Evolutionary conservation across 768 basidiomycete species (phyloP), one percentile per base, ranked within the genome.

Genomic region (Psilocybe azurescens): DNA sequence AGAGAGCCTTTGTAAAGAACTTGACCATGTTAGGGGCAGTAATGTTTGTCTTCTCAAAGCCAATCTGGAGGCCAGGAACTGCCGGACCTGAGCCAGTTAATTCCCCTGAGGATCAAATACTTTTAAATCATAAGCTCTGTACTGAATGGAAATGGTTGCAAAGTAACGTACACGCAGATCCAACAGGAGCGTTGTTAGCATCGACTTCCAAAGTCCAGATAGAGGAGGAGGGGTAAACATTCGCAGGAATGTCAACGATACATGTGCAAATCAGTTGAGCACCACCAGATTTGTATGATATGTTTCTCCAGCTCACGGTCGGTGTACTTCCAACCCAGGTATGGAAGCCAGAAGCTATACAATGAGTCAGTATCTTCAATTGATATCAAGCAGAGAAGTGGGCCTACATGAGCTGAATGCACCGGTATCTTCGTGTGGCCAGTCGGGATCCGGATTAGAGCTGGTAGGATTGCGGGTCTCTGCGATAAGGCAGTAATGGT

Each of bases 391-490:
- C 8, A 53, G 3, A 38, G 10, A 53, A 5, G 5, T 18, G 2
- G 5, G 8, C 30, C 13, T 36, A 53, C 52, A 20, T 53, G 52
- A 9, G 33, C 30, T 33, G n/a, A 53, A 53, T 20, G 52, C 30
- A 18, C 52, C 32, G 5, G 52, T 53, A 18, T 53, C 52, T 33
- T 53, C 52, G 32, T 53, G 52, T 16, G 52, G 52, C 52, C 52
- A 53, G 18, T 53, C 33, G 13, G 52, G 52, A 11, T 53, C 52
- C 5, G 52, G 52, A 18, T 53, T 53, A 9, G 33, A 30, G 6
- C 3, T 16, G 11, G 52, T 53, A 2, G 52, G 52, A 33, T 38
- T 36, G 16, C 52, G 52, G 6, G 52, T 18, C 32, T 53, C 52
- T 16, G 32, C 52, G 36, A 53, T 33, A 5, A 53, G 32, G 33